Conservation (phyloP, 1,284 basidiomycete species). For the Mycosarcoma mackinlayi region DNA sequence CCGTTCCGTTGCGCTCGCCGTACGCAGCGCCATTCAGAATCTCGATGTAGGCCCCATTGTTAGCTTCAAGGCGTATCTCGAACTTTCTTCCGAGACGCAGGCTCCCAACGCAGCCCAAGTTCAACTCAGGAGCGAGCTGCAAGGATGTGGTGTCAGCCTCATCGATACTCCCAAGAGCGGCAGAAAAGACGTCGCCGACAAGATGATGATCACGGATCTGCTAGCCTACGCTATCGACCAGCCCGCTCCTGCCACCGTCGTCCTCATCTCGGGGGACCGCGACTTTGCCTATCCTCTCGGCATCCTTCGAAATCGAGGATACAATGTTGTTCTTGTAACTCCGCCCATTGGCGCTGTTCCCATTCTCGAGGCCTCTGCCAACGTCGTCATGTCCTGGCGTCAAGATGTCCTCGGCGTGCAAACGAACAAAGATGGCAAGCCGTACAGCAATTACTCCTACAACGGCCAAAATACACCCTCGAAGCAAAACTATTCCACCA, state of each 20-base stretch:
- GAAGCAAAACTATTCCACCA: constrained; percentile 10
- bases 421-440: constrained; percentile 45
- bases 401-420: constrained; percentile 61
- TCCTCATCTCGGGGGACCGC: constrained; percentile 61
- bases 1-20: constrained; percentile 48
- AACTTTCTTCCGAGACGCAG: constrained; percentile 51
- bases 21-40: constrained; percentile 51
- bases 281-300: constrained; percentile 64
- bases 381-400: constrained; percentile 58
- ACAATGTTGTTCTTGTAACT: constrained; percentile 56
- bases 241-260: constrained; percentile 56
- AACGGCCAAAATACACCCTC: constrained; percentile 24
- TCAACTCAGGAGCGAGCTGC: constrained; percentile 57
- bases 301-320: constrained; percentile 57
- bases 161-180: constrained; percentile 63
- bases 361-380: constrained; percentile 59
- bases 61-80: constrained; percentile 64
- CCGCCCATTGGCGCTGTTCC: constrained; percentile 60
- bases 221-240: constrained; percentile 61
- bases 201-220: constrained; percentile 64
- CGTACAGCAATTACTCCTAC: constrained; percentile 38
- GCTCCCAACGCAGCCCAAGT: constrained; percentile 50
- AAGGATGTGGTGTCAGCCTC: constrained; percentile 61
- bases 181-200: constrained; percentile 62
- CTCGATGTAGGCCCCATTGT: constrained; percentile 49